A percentile compares a stretch with the other conserved stretches of the same genome.
These are phyloP conservation scores for Heterobasidion annosum DNA, from an alignment of 1,284 basidiomycete species.

Conservation along the genomic window DNA sequence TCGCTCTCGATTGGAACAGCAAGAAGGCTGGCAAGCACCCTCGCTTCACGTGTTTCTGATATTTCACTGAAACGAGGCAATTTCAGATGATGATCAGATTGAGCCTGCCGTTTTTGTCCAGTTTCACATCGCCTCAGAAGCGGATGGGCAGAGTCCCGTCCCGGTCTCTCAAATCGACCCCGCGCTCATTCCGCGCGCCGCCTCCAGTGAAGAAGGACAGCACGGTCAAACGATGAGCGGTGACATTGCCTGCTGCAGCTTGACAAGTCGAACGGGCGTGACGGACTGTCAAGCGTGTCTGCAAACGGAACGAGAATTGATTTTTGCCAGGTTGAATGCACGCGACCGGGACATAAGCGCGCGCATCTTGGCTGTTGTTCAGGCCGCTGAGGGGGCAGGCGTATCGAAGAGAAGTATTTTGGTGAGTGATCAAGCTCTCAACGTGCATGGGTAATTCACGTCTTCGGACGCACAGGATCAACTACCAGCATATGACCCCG, in stretches of 20 bases:
- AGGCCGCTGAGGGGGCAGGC: conserved; percentile 34
- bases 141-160: not conserved
- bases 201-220: conserved; percentile 7
- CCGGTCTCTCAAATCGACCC: not conserved
- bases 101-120: conserved; percentile 53
- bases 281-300: conserved; percentile 56
- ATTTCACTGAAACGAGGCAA: not conserved
- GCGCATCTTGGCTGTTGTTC: conserved; percentile 32
- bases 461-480: not conserved
- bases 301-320: conserved; percentile 27
- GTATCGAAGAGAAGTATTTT: conserved; percentile 35
- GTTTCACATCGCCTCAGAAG: conserved; percentile 20
- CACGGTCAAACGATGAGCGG: conserved; percentile 42
- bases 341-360: conserved; percentile 26
- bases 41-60: not conserved
- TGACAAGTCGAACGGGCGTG: conserved; percentile 27
- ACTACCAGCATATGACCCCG: not conserved
- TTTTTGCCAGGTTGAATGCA: conserved; percentile 24
- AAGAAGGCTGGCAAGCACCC: conserved; percentile 63
- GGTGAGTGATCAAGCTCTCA: conserved; percentile 26
- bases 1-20: conserved; percentile 68
- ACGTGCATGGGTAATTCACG: not conserved
- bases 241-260: conserved; percentile 40
- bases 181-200: not conserved
- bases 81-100: conserved; percentile 68